A percentile compares a stretch with the other conserved stretches of the same genome.
Evolutionary conservation across 495 filamentous ascomycete species (phyloP).

Genomic region (Aspergillus incahuasiensis): DNA sequence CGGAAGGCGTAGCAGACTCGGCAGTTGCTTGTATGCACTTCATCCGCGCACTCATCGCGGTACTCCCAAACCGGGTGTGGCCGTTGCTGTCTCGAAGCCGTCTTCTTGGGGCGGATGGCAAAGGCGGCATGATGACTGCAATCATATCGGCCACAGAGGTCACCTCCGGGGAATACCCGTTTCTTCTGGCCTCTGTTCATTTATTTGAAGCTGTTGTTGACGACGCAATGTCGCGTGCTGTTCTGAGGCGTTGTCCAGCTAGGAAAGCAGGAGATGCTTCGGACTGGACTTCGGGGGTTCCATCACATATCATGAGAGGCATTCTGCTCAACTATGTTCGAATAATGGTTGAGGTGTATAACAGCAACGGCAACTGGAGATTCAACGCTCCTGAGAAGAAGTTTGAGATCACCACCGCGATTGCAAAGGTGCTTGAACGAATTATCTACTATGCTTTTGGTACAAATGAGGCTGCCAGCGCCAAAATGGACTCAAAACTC

Average conservation of each 20-base stretch:
- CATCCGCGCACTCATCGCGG: slow-evolving; percentile 58
- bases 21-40: slow-evolving; percentile 76
- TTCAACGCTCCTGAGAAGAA: slow-evolving; percentile 64
- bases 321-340: slow-evolving; percentile 68
- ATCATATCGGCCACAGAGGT: slow-evolving; percentile 75
- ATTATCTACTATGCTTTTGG: slow-evolving; percentile 69
- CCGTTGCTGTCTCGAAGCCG: slow-evolving; percentile 76
- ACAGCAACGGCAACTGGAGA: slow-evolving; percentile 77
- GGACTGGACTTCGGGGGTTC: slow-evolving; percentile 63
- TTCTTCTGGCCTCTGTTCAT: slow-evolving; percentile 65
- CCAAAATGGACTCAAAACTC: slow-evolving; percentile 51
- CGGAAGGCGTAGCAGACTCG: slow-evolving; percentile 51
- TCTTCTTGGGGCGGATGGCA: slow-evolving; percentile 67
- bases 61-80: slow-evolving; percentile 83
- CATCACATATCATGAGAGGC: slow-evolving; percentile 69
- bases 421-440: slow-evolving; percentile 64
- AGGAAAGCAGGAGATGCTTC: slow-evolving; percentile 48
- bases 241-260: slow-evolving; percentile 61
- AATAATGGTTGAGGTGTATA: slow-evolving; percentile 72
- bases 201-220: slow-evolving; percentile 73
- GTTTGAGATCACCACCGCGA: slow-evolving; percentile 51
- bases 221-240: slow-evolving; percentile 65
- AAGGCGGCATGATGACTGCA: slow-evolving; percentile 65
- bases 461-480: slow-evolving; percentile 53
- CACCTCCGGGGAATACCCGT: slow-evolving; percentile 66